Base-by-base conservation (phyloP, 2,329 filamentous ascomycete species). In the Gaeumannomyces tritici region DNA sequence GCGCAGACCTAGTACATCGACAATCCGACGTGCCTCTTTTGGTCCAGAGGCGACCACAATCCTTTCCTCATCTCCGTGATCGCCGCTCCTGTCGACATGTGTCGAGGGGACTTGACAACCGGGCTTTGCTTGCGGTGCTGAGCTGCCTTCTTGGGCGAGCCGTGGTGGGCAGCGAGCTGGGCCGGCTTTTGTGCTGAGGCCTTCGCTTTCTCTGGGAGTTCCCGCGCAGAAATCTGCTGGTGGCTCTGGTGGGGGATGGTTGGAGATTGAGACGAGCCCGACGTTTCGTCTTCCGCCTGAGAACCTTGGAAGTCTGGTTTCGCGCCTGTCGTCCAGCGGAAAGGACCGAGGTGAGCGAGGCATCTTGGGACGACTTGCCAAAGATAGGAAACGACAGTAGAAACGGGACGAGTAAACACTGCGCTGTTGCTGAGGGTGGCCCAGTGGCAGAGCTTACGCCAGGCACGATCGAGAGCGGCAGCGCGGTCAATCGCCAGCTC, bases 1-100 rank as follows among this genome's bases (percentile, higher is more conserved):
- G 6, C 55, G 55, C 28, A 61, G 55, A 42, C 60, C 60, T 57
- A 61, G 26, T 24, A 61, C 24, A 28, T 57, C 27, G n/a, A 29
- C 55, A 26, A 61, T 27, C 18, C 55, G 24, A 56, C 55, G 55
- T 56, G 55, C 24, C 18, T 51, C 42, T 51, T 9, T 51, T 21
- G 42, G 42, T 2, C 18, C 42, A n/a, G 42, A 7, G 42, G 42
- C 8, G 42, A n/a, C 42, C 42, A n/a, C 18, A n/a, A 3, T n/a
- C 21, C 42, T 51, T n/a, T 51, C 42, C 11, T 51, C 42, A 51
- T 51, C 42, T 51, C 18, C 42, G 8, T 35, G 33, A 35, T 6
- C 42, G 42, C 18, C 18, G 21, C 8, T 21, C 42, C 42, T 51
- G 42, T 15, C 42, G 21, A 51, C 21, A 51, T 51, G 42, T 51